phyloP scores from a whole-genome alignment of 306 rosid genomes.

The Ceratonia siliqua region DNA sequence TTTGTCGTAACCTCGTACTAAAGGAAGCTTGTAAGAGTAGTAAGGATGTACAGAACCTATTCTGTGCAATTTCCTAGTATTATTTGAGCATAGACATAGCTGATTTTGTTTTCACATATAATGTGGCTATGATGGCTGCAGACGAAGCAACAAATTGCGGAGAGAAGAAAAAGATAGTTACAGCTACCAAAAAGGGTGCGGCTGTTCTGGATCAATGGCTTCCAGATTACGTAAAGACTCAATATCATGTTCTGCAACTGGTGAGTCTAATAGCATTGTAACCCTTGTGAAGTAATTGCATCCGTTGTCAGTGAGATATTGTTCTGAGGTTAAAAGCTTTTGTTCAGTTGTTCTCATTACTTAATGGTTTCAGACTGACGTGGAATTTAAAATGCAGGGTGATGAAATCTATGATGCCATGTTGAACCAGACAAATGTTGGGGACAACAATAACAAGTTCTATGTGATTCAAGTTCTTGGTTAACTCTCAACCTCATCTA shows the following conservation, averaged over 20 bases:
- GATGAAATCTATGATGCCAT: conserved; percentile 87
- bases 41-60: not conserved
- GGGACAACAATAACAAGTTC: conserved; percentile 85
- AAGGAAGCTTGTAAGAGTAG: not conserved
- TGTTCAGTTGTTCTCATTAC: not conserved
- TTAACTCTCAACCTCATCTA: conserved; percentile 34
- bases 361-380: not conserved
- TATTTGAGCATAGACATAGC: conserved; percentile 19
- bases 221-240: conserved; percentile 70
- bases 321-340: conserved; percentile 25
- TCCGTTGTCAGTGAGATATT: not conserved
- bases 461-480: conserved; percentile 87
- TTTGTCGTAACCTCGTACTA: not conserved
- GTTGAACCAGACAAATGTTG: conserved; percentile 89
- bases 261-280: conserved; percentile 43
- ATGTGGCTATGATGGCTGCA: conserved; percentile 30
- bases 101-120: conserved; percentile 6
- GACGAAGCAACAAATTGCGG: conserved; percentile 37
- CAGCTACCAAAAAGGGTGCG: conserved; percentile 84
- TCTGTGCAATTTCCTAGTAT: not conserved
- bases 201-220: conserved; percentile 89
- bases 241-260: conserved; percentile 80
- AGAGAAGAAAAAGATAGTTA: conserved; percentile 64
- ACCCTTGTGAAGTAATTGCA: not conserved
- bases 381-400: conserved; percentile 48